Conservation (phyloP, 2,329 filamentous ascomycete genomes). For the Pseudogymnoascus sp. region DNA sequence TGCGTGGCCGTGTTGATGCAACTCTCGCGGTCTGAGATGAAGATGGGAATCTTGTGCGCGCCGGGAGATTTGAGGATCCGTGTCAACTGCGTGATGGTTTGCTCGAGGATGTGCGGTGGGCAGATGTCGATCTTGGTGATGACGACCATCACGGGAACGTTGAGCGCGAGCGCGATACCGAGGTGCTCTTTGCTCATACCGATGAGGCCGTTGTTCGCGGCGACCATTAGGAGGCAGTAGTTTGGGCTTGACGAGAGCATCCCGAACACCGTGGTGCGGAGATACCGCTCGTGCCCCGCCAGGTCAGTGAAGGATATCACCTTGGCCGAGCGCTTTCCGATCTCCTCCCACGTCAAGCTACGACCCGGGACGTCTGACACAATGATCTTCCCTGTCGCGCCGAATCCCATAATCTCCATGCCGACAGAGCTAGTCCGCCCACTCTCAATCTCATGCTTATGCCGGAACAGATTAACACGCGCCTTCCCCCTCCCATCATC, state of each 20-base stretch:
- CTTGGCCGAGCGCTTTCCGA: slow-evolving; percentile 89
- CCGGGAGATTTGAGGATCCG: slow-evolving; percentile 92
- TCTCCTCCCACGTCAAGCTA: slow-evolving; percentile 93
- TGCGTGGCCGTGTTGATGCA: slow-evolving; percentile 94
- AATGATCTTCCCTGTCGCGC: slow-evolving; percentile 76
- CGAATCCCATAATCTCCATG: slow-evolving; percentile 98
- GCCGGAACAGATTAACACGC: slow-evolving; percentile 89
- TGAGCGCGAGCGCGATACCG: slow-evolving; percentile 86
- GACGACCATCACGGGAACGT: slow-evolving; percentile 96
- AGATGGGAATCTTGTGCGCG: slow-evolving; percentile 89
- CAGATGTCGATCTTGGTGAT: slow-evolving; percentile 99
- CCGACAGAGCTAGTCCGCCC: slow-evolving; percentile 93
- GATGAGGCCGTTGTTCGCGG: slow-evolving; percentile 92
- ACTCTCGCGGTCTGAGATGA: slow-evolving; percentile 85
- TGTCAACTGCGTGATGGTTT: slow-evolving; percentile 85
- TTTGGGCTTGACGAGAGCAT: slow-evolving; percentile 91
- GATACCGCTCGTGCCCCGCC: slow-evolving; percentile 89
- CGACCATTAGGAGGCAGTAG: slow-evolving; percentile 97
- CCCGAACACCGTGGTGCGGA: slow-evolving; percentile 94
- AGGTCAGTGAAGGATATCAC: slow-evolving; percentile 95
- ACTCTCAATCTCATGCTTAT: slow-evolving; percentile 96
- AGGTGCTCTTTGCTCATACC: slow-evolving; percentile 99
- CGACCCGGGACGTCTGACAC: slow-evolving; percentile 75
- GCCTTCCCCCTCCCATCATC: slow-evolving; percentile 93
- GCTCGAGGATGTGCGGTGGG: slow-evolving; percentile 86